These are phyloP conservation scores for Cercospora canescens DNA, from an alignment of 2,329 filamentous ascomycete species.

Conservation along the genomic window DNA sequence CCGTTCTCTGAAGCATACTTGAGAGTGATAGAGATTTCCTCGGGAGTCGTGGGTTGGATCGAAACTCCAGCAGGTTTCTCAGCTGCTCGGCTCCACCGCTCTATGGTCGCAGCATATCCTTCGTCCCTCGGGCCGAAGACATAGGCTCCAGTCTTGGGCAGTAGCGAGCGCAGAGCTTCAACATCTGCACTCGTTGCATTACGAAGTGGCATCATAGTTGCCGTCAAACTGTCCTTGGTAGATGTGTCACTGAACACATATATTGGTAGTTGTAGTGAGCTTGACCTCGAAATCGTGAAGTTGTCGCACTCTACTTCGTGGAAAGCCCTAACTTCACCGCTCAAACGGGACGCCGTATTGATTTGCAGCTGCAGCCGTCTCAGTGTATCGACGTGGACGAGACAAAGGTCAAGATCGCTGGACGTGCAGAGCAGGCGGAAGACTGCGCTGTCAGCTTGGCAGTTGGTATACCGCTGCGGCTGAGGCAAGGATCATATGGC, in stretches of 20 bases:
- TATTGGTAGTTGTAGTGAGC: background rate
- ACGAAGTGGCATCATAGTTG: conserved; percentile 3
- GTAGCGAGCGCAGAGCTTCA: conserved; percentile 18
- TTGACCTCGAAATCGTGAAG: too few species aligned
- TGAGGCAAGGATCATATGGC: background rate
- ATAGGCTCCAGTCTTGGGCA: conserved; percentile 18
- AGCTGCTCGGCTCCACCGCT: conserved; percentile 30
- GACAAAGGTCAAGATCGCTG: too few species aligned
- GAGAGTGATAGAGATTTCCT: conserved; percentile 44
- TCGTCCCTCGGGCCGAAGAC: conserved; percentile 19
- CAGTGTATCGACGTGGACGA: too few species aligned
- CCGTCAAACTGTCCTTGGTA: background rate
- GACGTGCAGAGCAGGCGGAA: too few species aligned
- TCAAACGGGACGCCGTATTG: too few species aligned
- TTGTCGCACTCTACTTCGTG: too few species aligned
- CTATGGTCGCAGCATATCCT: conserved; percentile 24
- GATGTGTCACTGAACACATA: background rate
- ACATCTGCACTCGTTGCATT: conserved; percentile 18
- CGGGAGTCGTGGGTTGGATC: conserved; percentile 42
- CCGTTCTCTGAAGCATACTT: conserved; percentile 46
- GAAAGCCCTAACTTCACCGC: too few species aligned
- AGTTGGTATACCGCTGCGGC: background rate
- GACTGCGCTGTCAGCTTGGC: too few species aligned
- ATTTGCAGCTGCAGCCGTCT: too few species aligned
- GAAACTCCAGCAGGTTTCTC: conserved; percentile 43